A percentile compares a stretch with the other conserved stretches of the same genome.
Evolutionary conservation across 1,139 yeast genomes (phyloP).

Genomic region (Pichia norvegensis): DNA sequence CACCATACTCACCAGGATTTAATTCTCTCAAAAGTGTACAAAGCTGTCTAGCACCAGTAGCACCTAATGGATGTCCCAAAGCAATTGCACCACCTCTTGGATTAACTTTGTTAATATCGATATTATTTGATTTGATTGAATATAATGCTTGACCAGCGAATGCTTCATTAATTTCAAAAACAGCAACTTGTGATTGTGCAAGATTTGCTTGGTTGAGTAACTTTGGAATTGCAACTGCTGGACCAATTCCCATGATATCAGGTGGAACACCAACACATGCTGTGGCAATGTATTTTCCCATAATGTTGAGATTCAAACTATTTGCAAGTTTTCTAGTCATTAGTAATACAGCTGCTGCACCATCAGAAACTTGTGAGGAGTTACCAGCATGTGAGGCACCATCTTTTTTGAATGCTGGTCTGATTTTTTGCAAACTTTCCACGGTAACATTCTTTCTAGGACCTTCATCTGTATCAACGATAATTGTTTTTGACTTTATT

Average conservation of each 20-base stretch:
- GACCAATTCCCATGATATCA: conserved; percentile 95
- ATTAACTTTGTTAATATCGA: conserved; percentile 69
- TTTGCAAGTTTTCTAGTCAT: conserved; percentile 87
- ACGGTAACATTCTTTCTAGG: conserved; percentile 85
- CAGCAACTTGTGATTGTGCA: conserved; percentile 54
- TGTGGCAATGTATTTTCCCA: conserved; percentile 73
- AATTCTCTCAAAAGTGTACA: conserved; percentile 82
- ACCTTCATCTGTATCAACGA: conserved; percentile 78
- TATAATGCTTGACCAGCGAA: conserved; percentile 90
- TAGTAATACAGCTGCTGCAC: conserved; percentile 84
- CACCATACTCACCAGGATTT: conserved; percentile 73
- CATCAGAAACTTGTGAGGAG: conserved; percentile 92
- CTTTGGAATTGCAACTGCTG: conserved; percentile 86
- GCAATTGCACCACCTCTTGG: conserved; percentile 96
- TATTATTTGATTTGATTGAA: conserved; percentile 57
- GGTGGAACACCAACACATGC: conserved; percentile 89
- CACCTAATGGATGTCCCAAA: conserved; percentile 90
- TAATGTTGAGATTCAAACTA: conserved; percentile 52
- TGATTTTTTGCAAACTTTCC: conserved; percentile 60
- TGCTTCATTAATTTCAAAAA: conserved; percentile 90
- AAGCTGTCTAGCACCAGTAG: conserved; percentile 92
- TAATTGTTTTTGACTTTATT: conserved; percentile 36
- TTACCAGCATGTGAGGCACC: conserved; percentile 94
- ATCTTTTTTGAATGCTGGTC: conserved; percentile 78
- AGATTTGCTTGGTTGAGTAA: conserved; percentile 62